A percentile compares a stretch with the other conserved stretches of the same genome.
Conservation (phyloP, 208 protist species). For the Leishmania tropica region DNA sequence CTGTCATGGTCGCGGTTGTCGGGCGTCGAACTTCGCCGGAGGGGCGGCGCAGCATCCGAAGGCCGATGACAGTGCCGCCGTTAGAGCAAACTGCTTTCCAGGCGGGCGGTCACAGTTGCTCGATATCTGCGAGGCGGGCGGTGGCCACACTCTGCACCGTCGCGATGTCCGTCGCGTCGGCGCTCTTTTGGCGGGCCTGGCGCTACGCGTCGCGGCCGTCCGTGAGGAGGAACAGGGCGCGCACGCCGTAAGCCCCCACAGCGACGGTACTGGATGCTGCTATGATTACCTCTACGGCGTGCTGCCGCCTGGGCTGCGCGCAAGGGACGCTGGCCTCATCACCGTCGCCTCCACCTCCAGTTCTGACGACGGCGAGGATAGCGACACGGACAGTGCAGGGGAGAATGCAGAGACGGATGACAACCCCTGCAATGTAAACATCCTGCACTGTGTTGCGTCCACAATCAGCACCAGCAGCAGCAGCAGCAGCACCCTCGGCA, state of each 20-base stretch:
- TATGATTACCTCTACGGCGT: conserved; percentile 24
- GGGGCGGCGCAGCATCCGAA: background rate
- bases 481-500: background rate
- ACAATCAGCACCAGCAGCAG: background rate
- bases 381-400: background rate
- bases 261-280: background rate
- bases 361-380: conserved; percentile 1
- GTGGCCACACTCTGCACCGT: conserved; percentile 24
- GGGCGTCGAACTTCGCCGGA: background rate
- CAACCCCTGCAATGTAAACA: background rate
- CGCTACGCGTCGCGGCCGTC: conserved; percentile 8
- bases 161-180: conserved; percentile 28
- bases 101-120: background rate
- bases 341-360: background rate
- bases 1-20: background rate
- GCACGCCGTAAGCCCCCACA: background rate
- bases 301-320: conserved; percentile 20
- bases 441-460: background rate
- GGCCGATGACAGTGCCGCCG: background rate
- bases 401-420: background rate
- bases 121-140: background rate
- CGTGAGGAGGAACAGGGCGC: conserved; percentile 1
- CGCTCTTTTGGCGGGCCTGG: conserved; percentile 18
- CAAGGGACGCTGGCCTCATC: conserved; percentile 4
- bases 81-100: background rate